Conservation (phyloP, 306 rosid species). For the Trifolium pratense region DNA sequence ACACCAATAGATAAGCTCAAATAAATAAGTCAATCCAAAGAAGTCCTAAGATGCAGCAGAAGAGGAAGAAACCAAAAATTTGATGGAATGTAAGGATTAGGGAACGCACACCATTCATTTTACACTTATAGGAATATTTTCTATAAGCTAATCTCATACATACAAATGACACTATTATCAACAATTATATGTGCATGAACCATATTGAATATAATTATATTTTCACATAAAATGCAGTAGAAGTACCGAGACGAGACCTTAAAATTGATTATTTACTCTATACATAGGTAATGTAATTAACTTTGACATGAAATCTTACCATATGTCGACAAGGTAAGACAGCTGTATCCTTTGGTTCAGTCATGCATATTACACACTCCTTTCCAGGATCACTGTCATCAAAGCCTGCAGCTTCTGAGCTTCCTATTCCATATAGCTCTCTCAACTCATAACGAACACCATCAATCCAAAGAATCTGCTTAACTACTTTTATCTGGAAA, state of each 20-base stretch:
- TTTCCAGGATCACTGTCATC: conserved; percentile 69
- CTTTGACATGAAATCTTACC: conserved; percentile 58
- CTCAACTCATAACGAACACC: conserved; percentile 78
- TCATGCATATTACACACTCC: conserved; percentile 94
- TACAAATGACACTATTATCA: conserved; percentile 26
- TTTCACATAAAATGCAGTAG: neutral
- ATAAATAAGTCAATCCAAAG: too few species aligned
- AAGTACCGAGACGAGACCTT: conserved; percentile 11
- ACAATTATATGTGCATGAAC: conserved; percentile 12
- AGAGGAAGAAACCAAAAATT: conserved; percentile 17
- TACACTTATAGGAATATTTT: neutral
- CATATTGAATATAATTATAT: neutral
- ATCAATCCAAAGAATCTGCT: conserved; percentile 84
- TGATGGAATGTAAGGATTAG: neutral
- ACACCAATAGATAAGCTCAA: too few species aligned
- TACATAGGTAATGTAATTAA: neutral
- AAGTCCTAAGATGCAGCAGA: neutral
- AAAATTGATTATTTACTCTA: conserved; percentile 2
- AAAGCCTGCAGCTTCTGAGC: conserved; percentile 61
- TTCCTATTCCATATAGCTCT: conserved; percentile 81
- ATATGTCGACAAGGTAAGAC: conserved; percentile 90
- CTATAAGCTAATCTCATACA: conserved; percentile 25
- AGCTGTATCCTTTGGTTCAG: conserved; percentile 88
- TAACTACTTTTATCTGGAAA: conserved; percentile 75
- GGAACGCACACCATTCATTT: conserved; percentile 7